Conservation (phyloP, 306 rosid genomes). For the Echinosophora koreensis region DNA sequence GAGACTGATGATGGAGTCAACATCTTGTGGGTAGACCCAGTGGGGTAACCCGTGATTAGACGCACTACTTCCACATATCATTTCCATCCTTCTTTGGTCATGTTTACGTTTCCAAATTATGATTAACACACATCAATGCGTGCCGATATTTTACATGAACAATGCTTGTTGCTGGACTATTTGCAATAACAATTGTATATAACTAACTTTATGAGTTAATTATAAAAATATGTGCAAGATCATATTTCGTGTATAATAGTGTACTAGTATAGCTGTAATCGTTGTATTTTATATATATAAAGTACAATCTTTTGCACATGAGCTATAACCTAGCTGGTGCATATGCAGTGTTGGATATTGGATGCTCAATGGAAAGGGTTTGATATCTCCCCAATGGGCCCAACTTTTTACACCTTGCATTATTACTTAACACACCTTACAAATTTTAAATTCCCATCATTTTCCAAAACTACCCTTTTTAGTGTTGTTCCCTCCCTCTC, state of each 20-base stretch:
- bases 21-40: background rate
- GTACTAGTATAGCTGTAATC: background rate
- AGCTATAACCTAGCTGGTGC: too few relatives aligned
- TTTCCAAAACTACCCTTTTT: too few relatives aligned
- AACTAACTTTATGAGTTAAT: background rate
- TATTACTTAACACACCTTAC: too few relatives aligned
- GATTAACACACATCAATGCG: background rate
- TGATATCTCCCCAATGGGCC: too few relatives aligned
- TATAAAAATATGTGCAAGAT: background rate
- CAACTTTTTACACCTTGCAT: too few relatives aligned
- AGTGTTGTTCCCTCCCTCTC: too few relatives aligned
- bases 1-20: background rate
- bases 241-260: background rate
- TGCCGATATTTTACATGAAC: background rate
- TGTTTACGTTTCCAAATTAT: constrained; percentile 21
- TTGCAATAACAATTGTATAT: too few relatives aligned
- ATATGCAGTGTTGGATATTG: too few relatives aligned
- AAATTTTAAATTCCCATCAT: too few relatives aligned
- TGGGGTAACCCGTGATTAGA: constrained; percentile 32
- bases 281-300: background rate
- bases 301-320: background rate
- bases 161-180: too few relatives aligned
- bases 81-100: background rate
- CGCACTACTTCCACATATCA: constrained; percentile 28
- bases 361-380: too few relatives aligned